phyloP scores from a whole-genome alignment of 2,329 filamentous ascomycete genomes.

The Apiospora rasikravindrae region DNA sequence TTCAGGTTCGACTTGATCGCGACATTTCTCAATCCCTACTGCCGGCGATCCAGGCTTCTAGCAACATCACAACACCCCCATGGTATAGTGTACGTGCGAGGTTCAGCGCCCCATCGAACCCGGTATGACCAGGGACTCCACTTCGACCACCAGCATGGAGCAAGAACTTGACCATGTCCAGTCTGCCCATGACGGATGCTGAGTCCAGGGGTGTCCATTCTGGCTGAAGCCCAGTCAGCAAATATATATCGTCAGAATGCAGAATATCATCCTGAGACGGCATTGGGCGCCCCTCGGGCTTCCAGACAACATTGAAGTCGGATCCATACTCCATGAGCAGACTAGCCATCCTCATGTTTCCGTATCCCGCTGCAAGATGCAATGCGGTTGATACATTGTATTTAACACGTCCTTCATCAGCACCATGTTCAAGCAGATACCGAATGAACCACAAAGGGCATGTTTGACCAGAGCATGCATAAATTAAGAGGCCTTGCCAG shows the following conservation, averaged over 20 bases:
- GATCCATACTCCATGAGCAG: neutral
- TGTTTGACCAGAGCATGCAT: rapidly evolving
- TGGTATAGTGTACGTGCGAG: neutral
- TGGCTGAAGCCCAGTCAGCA: neutral
- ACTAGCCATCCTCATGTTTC: neutral
- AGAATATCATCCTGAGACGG: no score
- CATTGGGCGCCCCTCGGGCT: neutral
- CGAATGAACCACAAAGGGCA: neutral
- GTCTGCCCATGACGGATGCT: neutral
- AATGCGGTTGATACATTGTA: neutral
- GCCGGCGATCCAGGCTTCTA: neutral
- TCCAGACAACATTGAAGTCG: neutral
- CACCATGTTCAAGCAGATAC: neutral
- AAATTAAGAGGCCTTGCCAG: neutral
- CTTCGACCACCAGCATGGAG: neutral
- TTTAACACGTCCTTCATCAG: neutral
- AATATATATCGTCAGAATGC: neutral
- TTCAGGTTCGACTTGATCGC: no score
- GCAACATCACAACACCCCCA: neutral
- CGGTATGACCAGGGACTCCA: neutral
- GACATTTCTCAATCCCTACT: no score
- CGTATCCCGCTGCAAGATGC: neutral
- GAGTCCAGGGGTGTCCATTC: neutral
- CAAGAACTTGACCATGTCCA: neutral
- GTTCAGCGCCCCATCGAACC: neutral